Evolutionary conservation across 805 yeast species (phyloP).

Genomic region (Cyberlindnera maclurae): DNA sequence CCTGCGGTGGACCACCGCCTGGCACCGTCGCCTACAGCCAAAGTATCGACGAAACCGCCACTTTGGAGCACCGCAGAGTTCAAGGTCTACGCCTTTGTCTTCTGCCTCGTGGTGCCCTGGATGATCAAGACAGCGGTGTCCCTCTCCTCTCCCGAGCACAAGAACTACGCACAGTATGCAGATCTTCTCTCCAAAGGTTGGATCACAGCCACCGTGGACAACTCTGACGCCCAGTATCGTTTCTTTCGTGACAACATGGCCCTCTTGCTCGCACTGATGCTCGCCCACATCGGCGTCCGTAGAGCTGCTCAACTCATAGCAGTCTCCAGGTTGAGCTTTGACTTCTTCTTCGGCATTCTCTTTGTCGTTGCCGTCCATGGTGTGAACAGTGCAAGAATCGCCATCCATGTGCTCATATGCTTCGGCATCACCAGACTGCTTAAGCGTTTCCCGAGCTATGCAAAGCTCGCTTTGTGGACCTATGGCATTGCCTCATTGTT

Average conservation of each 20-base stretch:
- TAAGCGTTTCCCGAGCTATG: constrained; percentile 27
- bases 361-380: constrained; percentile 79
- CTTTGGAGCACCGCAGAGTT: constrained; percentile 79
- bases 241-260: constrained; percentile 80
- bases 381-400: constrained; percentile 53
- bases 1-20: constrained; percentile 38
- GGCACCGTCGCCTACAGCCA: constrained; percentile 9
- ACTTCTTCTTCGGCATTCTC: constrained; percentile 60
- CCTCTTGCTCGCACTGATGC: constrained; percentile 47
- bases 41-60: constrained; percentile 26
- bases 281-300: constrained; percentile 49
- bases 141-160: constrained; percentile 68
- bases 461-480: constrained; percentile 52
- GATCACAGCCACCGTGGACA: constrained; percentile 89
- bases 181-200: constrained; percentile 72
- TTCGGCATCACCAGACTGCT: constrained; percentile 40
- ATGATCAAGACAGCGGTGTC: constrained; percentile 78
- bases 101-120: constrained; percentile 67
- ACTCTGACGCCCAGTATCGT: constrained; percentile 83
- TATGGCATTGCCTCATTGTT: constrained; percentile 78
- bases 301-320: constrained; percentile 18
- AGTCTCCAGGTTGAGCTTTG: constrained; percentile 52
- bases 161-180: constrained; percentile 60
- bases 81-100: constrained; percentile 54
- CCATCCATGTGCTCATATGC: constrained; percentile 49